Percentiles rank a stretch among this genome's conserved stretches.
Conservation (phyloP, 371 early-diverging fungal species). For the Mucor indicus region DNA sequence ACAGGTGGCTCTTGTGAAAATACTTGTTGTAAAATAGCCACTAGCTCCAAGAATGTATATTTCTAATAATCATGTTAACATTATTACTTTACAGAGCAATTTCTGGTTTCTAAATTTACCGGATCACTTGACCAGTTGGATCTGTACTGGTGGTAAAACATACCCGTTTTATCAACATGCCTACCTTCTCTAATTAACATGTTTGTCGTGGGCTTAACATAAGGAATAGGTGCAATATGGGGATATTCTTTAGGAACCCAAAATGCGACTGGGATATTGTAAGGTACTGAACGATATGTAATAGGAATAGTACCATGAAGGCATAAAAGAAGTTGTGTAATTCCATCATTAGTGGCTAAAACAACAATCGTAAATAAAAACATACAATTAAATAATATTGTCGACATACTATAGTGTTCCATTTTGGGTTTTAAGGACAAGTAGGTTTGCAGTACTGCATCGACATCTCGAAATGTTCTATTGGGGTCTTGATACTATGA, state of each 20-base stretch:
- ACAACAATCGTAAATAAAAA: too few relatives aligned
- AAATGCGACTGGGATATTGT: constrained; percentile 90
- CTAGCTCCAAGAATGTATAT: constrained; percentile 61
- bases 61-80: too few relatives aligned
- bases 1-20: constrained; percentile 81
- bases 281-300: constrained; percentile 70
- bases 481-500: constrained; percentile 64
- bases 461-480: constrained; percentile 67
- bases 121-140: constrained; percentile 50
- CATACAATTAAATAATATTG: too few relatives aligned
- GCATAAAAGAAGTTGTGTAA: constrained; percentile 68
- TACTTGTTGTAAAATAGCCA: constrained; percentile 67
- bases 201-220: constrained; percentile 85
- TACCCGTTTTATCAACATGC: constrained; percentile 82
- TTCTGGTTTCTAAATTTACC: too few relatives aligned
- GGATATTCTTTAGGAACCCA: constrained; percentile 90
- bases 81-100: too few relatives aligned
- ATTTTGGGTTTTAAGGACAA: constrained; percentile 66
- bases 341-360: constrained; percentile 70
- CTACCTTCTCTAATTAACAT: constrained; percentile 83
- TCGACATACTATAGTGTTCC: constrained; percentile 70
- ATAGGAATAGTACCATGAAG: constrained; percentile 88
- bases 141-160: constrained; percentile 82
- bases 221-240: constrained; percentile 72
- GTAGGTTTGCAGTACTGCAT: constrained; percentile 62